These are phyloP conservation scores for Micromonas commoda DNA, from an alignment of 139 green algal species.

Conservation along the genomic window DNA sequence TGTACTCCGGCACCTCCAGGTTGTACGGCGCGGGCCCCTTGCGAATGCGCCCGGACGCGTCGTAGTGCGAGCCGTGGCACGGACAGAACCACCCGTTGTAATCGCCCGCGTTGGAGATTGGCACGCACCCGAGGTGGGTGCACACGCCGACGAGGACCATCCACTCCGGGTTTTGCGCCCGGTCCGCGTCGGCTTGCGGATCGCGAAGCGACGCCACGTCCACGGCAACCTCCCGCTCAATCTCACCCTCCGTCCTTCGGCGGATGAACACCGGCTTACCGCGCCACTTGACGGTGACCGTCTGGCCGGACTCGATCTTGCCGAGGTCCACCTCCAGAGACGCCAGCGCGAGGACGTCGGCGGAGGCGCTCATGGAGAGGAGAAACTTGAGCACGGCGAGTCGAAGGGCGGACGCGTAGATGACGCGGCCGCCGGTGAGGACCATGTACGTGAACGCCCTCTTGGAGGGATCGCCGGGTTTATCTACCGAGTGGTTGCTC, in stretches of 20 bases:
- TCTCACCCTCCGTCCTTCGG: slow-evolving; percentile 73
- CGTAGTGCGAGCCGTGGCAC: slow-evolving; percentile 93
- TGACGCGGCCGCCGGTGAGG: slow-evolving; percentile 90
- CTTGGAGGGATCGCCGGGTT: slow-evolving; percentile 71
- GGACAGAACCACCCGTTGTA: slow-evolving; percentile 97
- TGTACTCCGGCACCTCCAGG: slow-evolving; percentile 88
- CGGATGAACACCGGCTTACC: slow-evolving; percentile 99
- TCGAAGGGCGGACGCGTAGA: slow-evolving; percentile 91
- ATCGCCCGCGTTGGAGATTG: slow-evolving; percentile 92
- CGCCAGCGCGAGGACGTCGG: slow-evolving; percentile 85
- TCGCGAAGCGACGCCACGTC: slow-evolving; percentile 76
- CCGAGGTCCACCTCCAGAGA: slow-evolving; percentile 91
- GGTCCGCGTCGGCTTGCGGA: slow-evolving; percentile 73
- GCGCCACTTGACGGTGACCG: slow-evolving; percentile 96
- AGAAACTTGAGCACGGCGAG: slow-evolving; percentile 96
- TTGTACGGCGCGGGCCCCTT: slow-evolving; percentile 96
- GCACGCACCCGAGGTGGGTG: slow-evolving; percentile 98
- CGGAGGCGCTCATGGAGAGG: slow-evolving; percentile 64
- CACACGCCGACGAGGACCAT: slow-evolving; percentile 96
- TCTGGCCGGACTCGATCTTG: slow-evolving; percentile 76
- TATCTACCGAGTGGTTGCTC: slow-evolving; percentile 64
- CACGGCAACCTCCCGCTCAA: slow-evolving; percentile 63
- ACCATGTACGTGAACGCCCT: slow-evolving; percentile 96
- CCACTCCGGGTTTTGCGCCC: slow-evolving; percentile 85
- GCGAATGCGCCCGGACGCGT: slow-evolving; percentile 86